Evolutionary conservation across 202 grass and related monocot genomes (phyloP), one percentile per base, ranked within the genome.

Genomic region (Setaria italica): DNA sequence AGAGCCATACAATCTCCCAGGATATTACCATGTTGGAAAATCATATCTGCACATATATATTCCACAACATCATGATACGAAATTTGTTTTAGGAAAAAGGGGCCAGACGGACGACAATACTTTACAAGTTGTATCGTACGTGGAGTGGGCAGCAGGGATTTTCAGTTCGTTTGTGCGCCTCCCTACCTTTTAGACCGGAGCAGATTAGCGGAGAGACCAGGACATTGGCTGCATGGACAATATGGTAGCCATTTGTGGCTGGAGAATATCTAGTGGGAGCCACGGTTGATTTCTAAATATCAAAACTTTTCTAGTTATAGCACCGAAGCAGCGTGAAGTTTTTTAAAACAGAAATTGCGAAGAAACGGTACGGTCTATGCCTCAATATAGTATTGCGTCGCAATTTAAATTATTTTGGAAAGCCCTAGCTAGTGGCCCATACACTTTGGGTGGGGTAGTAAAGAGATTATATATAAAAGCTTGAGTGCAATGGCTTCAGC

Each of bases 11-110:
- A 54, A 63, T 62, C 48, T 56, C 58, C 11, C 20, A 46, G 58
- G 77, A 47, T 74, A 86, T 80, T 74, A 66, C 58, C 42, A 49
- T 64, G 21, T 70, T 32, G 21, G 30, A 73, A 80, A 80, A 80
- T 79, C 76, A 64, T 79, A 79, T 79, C 76, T 79, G 1, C 46
- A 4, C 58, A 30, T 1, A 62, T 80, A 74, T 86, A 81, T 81
- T 81, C 77, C 41, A 50, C 35, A n/a, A 56, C 69, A 81, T 20
- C 48, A 87, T 81, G 46, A 57, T 80, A 74, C 21, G n/a, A 86
- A 85, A 79, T 78, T 67, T 20, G 58, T 62, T 62, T 62, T 30
- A 29, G 17, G 10, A 50, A 57, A 6, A 71, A 55, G 19, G 20
- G 84, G 4, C 50, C 14, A 3, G 15, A 9, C 41, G 33, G 16